Conservation (phyloP, 306 rosid genomes). For the Dalbergia oliveri region DNA sequence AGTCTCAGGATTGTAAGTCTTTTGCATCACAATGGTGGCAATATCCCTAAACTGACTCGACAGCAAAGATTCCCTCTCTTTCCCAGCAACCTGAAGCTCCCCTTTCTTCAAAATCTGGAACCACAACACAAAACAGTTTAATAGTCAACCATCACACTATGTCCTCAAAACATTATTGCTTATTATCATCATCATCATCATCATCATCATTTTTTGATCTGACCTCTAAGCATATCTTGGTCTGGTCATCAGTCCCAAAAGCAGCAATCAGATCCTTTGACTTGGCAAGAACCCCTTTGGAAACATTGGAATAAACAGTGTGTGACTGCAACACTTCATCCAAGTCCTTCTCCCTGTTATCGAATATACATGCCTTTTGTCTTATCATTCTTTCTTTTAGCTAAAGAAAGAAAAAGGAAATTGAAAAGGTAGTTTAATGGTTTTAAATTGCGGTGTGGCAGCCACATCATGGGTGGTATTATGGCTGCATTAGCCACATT, state of each 20-base stretch:
- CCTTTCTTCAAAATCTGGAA: slow-evolving; percentile 87
- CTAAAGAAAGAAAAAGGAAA: too few species aligned
- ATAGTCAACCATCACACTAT: neutral
- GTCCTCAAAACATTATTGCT: neutral
- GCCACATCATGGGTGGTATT: neutral
- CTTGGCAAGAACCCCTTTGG: slow-evolving; percentile 95
- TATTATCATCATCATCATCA: neutral
- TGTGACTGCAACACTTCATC: slow-evolving; percentile 96
- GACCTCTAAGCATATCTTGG: slow-evolving; percentile 84
- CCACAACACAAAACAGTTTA: slow-evolving; percentile 10
- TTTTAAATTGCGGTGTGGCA: neutral
- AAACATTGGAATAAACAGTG: slow-evolving; percentile 85
- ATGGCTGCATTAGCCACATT: neutral
- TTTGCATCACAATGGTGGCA: slow-evolving; percentile 95
- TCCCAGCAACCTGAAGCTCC: slow-evolving; percentile 96
- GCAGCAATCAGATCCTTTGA: slow-evolving; percentile 79
- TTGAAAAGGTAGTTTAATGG: neutral
- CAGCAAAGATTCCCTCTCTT: slow-evolving; percentile 91
- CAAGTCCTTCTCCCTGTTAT: slow-evolving; percentile 83
- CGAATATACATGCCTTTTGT: neutral
- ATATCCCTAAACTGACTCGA: slow-evolving; percentile 95
- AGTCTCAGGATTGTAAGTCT: slow-evolving; percentile 92
- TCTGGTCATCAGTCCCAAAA: slow-evolving; percentile 86
- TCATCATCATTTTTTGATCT: neutral
- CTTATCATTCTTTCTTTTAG: too few species aligned